Evolutionary conservation across 345 rosid genomes (phyloP).

Genomic region (Mercurialis annua): DNA sequence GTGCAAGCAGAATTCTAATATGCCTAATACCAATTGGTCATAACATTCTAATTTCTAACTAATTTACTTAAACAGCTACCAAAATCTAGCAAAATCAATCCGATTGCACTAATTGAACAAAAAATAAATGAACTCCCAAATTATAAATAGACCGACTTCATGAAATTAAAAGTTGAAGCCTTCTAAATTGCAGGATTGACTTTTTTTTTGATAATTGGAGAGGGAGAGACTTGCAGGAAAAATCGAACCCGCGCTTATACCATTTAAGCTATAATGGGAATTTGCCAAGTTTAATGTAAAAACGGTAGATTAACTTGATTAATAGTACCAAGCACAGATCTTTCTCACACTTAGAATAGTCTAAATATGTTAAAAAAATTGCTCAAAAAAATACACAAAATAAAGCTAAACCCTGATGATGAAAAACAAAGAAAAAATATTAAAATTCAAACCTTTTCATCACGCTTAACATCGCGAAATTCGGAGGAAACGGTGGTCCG

Average conservation of each 20-base stretch:
- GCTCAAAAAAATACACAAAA: background rate
- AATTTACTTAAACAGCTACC: background rate
- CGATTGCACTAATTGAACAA: background rate
- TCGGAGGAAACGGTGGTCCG: slow-evolving; percentile 21
- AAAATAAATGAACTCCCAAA: background rate
- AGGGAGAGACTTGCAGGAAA: no score
- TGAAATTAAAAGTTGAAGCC: background rate
- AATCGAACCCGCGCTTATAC: no score
- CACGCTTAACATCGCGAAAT: slow-evolving; percentile 38
- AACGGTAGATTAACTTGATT: no score
- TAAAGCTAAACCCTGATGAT: background rate
- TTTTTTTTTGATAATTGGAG: no score
- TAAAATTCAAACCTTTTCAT: slow-evolving; percentile 38
- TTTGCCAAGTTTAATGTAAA: no score
- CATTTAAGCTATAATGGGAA: no score
- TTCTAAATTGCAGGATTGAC: background rate
- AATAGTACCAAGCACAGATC: background rate
- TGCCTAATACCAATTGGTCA: background rate
- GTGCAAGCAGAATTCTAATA: background rate
- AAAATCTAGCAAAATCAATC: background rate
- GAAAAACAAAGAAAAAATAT: background rate
- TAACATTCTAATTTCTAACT: background rate
- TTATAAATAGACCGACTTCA: no score
- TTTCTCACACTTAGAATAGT: no score
- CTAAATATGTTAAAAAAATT: no score